Evolutionary conservation across 495 filamentous ascomycete species (phyloP), one percentile per base, ranked within the genome.

Genomic region (Podospora australis): DNA sequence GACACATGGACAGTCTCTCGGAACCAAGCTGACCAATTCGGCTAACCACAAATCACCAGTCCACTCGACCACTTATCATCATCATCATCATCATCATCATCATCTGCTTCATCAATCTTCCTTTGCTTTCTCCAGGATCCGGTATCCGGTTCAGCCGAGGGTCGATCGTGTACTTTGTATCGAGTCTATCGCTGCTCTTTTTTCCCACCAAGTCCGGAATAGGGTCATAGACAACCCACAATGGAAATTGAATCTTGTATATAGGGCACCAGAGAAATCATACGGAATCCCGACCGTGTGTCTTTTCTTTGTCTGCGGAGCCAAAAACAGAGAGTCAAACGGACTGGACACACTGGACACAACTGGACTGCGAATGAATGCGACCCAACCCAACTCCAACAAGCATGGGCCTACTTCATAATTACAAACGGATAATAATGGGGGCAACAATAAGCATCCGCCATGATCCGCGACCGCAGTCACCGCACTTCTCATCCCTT

Each of bases 21-120:
- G 26, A n/a, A 11, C 26, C 41, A 38, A 30, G 39, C 49, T 47
- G 50, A 48, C 29, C 45, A 48, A 47, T 29, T 42, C 50, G 39
- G 44, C 43, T 24, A 30, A 36, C 17, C 39, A 38, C 24, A 23
- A 22, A 25, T 13, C 26, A 38, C 26, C 30, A 24, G 19, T 41
- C n/a, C n/a, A 13, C 17, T 13, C n/a, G 21, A 1, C 28, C 28
- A 21, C 23, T 23, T 23, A 24, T 26, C 21, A 14, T 8, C 22
- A 7, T 17, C n/a, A n/a, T 17, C 34, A 36, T 9, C 7, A 16
- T 7, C 14, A 11, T 36, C 34, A 5, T 11, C 26, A 29, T 6
- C 26, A 29, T 29, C 6, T 29, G 6, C 11, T 6, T 29, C 26
- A 23, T 23, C 21, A 23, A 20, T 20, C 40, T 2, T 26, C 26